Percentiles rank a stretch among this genome's conserved stretches.
phyloP scores from a whole-genome alignment of 2,329 filamentous ascomycete genomes.

The Podosphaera aphanis region DNA sequence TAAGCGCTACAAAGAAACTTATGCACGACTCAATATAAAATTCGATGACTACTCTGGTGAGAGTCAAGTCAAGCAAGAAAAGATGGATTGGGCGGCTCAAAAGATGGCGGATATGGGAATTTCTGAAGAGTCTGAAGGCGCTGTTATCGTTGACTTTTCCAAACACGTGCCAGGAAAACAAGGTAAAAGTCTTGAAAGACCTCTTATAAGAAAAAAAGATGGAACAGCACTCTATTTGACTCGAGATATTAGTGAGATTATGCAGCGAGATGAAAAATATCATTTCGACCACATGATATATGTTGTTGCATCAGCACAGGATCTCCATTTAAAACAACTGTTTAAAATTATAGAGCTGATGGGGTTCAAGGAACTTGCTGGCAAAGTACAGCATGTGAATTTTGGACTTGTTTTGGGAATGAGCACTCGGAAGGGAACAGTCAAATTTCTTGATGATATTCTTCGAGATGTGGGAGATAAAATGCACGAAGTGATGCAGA shows the following conservation, averaged over 20 bases:
- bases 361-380: constrained; percentile 41
- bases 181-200: constrained; percentile 45
- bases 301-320: constrained; percentile 49
- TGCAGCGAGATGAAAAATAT: constrained; percentile 39
- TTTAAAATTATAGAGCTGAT: constrained; percentile 58
- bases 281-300: constrained; percentile 63
- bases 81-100: constrained; percentile 39
- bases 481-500: constrained; percentile 95
- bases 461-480: constrained; percentile 63
- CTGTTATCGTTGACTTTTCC: constrained; percentile 47
- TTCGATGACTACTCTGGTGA: constrained; percentile 55
- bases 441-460: constrained; percentile 51
- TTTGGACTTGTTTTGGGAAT: constrained; percentile 51
- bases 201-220: constrained; percentile 48
- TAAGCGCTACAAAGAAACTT: constrained; percentile 40
- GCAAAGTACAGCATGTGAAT: constrained; percentile 50
- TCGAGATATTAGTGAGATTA: constrained; percentile 51
- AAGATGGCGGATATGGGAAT: constrained; percentile 40
- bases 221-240: constrained; percentile 59
- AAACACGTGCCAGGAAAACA: constrained; percentile 42
- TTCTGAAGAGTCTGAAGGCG: constrained; percentile 46
- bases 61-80: constrained; percentile 42
- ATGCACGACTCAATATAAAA: constrained; percentile 44
- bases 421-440: constrained; percentile 49
- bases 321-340: constrained; percentile 48